Evolutionary conservation across 257 asterid genomes (phyloP).

Genomic region (Misopates orontium): DNA sequence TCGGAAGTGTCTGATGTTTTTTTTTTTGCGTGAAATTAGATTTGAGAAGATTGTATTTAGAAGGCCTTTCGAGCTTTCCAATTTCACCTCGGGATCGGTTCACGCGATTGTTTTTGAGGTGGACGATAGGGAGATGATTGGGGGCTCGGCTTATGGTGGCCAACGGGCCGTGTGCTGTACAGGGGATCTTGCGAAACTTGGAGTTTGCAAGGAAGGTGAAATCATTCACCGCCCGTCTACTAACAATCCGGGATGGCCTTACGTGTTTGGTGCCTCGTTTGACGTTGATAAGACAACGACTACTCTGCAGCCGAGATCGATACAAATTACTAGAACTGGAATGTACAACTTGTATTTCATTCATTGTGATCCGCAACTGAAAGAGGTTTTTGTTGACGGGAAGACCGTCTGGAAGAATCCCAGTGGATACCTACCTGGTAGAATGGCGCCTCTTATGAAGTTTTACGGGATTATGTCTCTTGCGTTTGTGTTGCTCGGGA

Average conservation of each 20-base stretch:
- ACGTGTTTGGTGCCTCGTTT: constrained; percentile 70
- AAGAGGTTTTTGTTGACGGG: constrained; percentile 68
- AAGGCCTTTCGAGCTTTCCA: constrained; percentile 73
- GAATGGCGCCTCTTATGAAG: constrained; percentile 97
- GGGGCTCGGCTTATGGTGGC: constrained; percentile 97
- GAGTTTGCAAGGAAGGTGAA: constrained; percentile 82
- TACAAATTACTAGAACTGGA: constrained; percentile 81
- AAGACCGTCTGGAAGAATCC: constrained; percentile 96
- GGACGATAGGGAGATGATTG: constrained; percentile 79
- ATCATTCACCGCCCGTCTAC: constrained; percentile 82
- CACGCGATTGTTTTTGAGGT: constrained; percentile 87
- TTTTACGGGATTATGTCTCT: constrained; percentile 89
- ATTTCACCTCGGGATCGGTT: constrained; percentile 65
- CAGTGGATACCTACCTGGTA: constrained; percentile 88
- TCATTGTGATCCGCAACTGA: constrained; percentile 82
- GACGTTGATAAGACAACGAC: constrained; percentile 51
- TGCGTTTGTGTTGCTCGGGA: constrained; percentile 75
- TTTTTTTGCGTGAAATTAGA: no score
- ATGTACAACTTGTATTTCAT: constrained; percentile 92
- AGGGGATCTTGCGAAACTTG: constrained; percentile 88
- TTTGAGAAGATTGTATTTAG: constrained; percentile 75
- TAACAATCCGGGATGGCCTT: constrained; percentile 88
- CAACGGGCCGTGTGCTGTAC: constrained; percentile 96
- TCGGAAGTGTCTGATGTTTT: no score
- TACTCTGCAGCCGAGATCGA: constrained; percentile 55